Conservation (phyloP, 768 basidiomycete species). For the Lyophyllum semitale region DNA sequence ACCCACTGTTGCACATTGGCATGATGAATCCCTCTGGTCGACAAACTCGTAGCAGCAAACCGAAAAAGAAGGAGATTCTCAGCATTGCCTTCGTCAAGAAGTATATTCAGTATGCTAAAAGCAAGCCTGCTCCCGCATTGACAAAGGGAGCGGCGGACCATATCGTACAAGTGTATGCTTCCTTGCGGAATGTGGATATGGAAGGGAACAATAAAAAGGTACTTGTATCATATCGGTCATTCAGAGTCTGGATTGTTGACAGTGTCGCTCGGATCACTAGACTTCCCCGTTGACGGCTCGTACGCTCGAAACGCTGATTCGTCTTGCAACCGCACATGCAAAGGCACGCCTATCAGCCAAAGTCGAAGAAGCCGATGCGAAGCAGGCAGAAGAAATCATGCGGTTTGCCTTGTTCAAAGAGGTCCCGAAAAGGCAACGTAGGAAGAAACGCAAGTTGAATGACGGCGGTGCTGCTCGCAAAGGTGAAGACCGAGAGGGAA, state of each 20-base stretch:
- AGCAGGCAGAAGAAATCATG: constrained; percentile 91
- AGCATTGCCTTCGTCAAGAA: constrained; percentile 96
- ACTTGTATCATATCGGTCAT: constrained; percentile 5
- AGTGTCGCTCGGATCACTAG: constrained; percentile 42
- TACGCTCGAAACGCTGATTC: constrained; percentile 97
- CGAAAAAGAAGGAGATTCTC: constrained; percentile 80
- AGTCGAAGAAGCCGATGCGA: constrained; percentile 84
- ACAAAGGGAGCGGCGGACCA: constrained; percentile 93
- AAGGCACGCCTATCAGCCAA: constrained; percentile 88
- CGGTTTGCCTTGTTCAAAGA: constrained; percentile 98
- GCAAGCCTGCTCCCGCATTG: constrained; percentile 78
- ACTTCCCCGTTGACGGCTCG: constrained; percentile 97
- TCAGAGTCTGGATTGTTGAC: constrained; percentile 4
- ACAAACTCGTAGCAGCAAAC: constrained; percentile 54
- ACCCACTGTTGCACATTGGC: constrained; percentile 91
- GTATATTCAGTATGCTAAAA: constrained; percentile 97
- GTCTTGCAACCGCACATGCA: constrained; percentile 96
- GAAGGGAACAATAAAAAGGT: constrained; percentile 90
- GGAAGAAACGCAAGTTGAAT: constrained; percentile 88
- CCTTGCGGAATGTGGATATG: constrained; percentile 87
- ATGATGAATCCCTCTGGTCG: constrained; percentile 55
- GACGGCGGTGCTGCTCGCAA: constrained; percentile 56
- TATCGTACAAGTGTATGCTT: constrained; percentile 92
- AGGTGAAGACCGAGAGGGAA: constrained; percentile 46
- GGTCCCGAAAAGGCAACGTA: constrained; percentile 78